These are phyloP conservation scores for Haplographium delicatum DNA, from an alignment of 495 filamentous ascomycete genomes.

Conservation along the genomic window DNA sequence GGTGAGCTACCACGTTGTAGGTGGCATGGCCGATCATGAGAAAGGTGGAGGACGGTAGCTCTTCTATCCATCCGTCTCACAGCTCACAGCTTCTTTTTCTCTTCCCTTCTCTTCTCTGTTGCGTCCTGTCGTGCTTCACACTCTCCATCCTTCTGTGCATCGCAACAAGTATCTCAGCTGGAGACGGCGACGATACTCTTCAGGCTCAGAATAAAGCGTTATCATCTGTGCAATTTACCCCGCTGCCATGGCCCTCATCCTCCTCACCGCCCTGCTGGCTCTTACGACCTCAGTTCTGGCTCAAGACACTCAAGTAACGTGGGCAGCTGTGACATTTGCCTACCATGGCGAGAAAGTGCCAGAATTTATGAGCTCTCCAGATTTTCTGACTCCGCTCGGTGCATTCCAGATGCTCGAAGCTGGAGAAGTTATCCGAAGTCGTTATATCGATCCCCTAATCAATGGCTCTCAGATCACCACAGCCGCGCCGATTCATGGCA, in stretches of 20 bases:
- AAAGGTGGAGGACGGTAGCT: too few relatives aligned
- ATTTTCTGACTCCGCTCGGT: slow-evolving; percentile 52
- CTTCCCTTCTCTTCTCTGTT: slow-evolving; percentile 3
- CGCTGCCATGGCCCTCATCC: slow-evolving; percentile 7
- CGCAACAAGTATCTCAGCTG: neutral
- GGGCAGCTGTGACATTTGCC: slow-evolving; percentile 52
- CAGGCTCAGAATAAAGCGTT: too few relatives aligned
- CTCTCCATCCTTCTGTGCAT: neutral
- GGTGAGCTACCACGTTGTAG: neutral
- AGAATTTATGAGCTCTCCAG: slow-evolving; percentile 25
- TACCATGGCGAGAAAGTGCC: slow-evolving; percentile 59
- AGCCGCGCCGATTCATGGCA: slow-evolving; percentile 20
- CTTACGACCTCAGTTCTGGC: slow-evolving; percentile 2
- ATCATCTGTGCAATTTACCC: too few relatives aligned
- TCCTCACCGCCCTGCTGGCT: slow-evolving; percentile 14
- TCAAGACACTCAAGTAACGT: slow-evolving; percentile 28
- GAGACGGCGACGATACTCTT: neutral
- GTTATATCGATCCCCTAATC: slow-evolving; percentile 35
- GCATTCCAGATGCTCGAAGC: slow-evolving; percentile 49
- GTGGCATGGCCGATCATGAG: neutral
- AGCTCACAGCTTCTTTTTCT: neutral
- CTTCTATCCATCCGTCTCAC: too few relatives aligned
- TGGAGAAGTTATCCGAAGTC: slow-evolving; percentile 46
- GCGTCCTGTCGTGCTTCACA: neutral
- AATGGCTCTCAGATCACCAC: slow-evolving; percentile 26